phyloP scores from a whole-genome alignment of 1,284 basidiomycete species.

The Neonothopanus nambi region DNA sequence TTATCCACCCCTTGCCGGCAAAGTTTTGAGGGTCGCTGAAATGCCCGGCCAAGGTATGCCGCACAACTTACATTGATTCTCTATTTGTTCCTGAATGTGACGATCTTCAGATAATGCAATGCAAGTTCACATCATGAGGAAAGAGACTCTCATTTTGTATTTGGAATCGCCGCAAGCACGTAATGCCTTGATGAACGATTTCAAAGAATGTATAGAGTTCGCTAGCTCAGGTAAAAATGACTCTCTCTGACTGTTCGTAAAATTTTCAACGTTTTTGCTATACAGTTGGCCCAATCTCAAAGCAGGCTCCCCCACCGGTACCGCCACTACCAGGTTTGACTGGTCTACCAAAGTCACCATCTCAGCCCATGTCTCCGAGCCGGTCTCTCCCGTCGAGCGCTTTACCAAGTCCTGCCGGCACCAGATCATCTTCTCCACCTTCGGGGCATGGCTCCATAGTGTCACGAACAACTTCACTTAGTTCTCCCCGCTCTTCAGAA shows the following conservation, averaged over 20 bases:
- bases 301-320: constrained; percentile 60
- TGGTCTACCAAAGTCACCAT: constrained; percentile 15
- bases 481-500: constrained; percentile 13
- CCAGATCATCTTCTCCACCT: constrained; percentile 12
- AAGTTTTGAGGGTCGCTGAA: constrained; percentile 80
- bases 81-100: constrained; percentile 13
- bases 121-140: constrained; percentile 84
- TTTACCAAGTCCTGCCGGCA: not conserved
- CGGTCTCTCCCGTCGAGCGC: not conserved
- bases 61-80: constrained; percentile 1
- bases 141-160: constrained; percentile 79
- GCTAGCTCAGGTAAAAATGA: constrained; percentile 63
- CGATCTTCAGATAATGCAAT: constrained; percentile 55
- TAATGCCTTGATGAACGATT: constrained; percentile 71
- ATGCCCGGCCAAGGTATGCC: constrained; percentile 56
- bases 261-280: constrained; percentile 2
- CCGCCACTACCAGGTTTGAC: constrained; percentile 38
- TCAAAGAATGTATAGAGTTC: constrained; percentile 85
- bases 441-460: constrained; percentile 3
- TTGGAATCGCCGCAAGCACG: constrained; percentile 63
- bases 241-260: constrained; percentile 1
- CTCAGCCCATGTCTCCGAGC: not conserved
- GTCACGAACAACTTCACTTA: constrained; percentile 16
- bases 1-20: constrained; percentile 95
- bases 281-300: constrained; percentile 32